A percentile compares a stretch with the other conserved stretches of the same genome.
phyloP scores from a whole-genome alignment of 2,329 filamentous ascomycete genomes.

The Paecilomyces fulvus region DNA sequence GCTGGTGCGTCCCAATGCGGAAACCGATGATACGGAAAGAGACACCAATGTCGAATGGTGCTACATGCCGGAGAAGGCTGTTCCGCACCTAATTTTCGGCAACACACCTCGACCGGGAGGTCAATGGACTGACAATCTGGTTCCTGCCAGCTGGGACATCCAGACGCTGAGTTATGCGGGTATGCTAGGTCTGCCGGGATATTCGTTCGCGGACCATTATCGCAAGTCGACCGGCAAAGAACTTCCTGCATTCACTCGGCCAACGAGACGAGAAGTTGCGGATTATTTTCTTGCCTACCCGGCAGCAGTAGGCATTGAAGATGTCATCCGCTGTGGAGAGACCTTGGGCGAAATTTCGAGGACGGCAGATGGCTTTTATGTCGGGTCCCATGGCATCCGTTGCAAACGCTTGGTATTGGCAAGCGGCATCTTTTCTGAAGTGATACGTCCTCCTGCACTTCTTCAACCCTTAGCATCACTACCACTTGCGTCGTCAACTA shows the following conservation, averaged over 20 bases:
- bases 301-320: constrained; percentile 42
- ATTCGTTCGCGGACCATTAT: constrained; percentile 49
- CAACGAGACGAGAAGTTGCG: constrained; percentile 46
- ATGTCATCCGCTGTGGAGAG: constrained; percentile 37
- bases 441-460: constrained; percentile 43
- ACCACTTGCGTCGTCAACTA: constrained; percentile 7
- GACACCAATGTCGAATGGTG: constrained; percentile 48
- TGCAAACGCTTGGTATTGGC: constrained; percentile 52
- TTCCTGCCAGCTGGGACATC: constrained; percentile 47
- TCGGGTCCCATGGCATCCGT: constrained; percentile 43
- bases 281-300: constrained; percentile 50
- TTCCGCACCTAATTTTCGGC: constrained; percentile 48
- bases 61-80: constrained; percentile 40
- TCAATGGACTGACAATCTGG: constrained; percentile 51
- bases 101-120: constrained; percentile 45
- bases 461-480: constrained; percentile 39
- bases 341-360: constrained; percentile 38
- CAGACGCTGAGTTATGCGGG: constrained; percentile 54
- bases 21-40: constrained; percentile 45
- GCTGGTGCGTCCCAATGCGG: constrained; percentile 49
- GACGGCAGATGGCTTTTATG: constrained; percentile 39
- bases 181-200: constrained; percentile 53
- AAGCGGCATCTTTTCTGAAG: constrained; percentile 50
- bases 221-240: constrained; percentile 30
- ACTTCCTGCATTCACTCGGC: constrained; percentile 46